Evolutionary conservation across 176 grass and related monocot species (phyloP).

Genomic region (Triticum urartu): DNA sequence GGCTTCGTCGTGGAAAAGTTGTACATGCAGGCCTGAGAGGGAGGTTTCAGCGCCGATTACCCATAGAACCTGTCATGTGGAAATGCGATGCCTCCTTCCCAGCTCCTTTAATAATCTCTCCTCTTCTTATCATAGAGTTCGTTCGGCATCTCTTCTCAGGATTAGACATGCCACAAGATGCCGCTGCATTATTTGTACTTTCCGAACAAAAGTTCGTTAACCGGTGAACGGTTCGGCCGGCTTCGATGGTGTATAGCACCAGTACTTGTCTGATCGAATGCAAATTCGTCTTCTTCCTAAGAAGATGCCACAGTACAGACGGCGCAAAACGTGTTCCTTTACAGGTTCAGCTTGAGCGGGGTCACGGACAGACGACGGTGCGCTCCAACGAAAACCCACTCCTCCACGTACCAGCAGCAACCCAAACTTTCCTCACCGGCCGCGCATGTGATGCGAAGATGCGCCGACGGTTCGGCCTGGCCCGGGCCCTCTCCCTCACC

Average conservation of each 20-base stretch:
- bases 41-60: background rate
- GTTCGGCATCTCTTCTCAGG: background rate
- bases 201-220: background rate
- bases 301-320: background rate
- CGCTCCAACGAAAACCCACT: background rate
- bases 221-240: background rate
- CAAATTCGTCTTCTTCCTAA: background rate
- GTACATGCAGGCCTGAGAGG: too few relatives aligned
- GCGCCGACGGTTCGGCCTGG: background rate
- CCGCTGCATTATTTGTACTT: background rate
- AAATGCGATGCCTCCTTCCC: background rate
- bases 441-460: slow-evolving; percentile 52
- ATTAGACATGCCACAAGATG: slow-evolving; percentile 17
- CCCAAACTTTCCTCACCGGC: background rate
- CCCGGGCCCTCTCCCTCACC: too few relatives aligned
- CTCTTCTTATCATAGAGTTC: background rate
- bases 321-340: background rate
- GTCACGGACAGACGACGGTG: background rate
- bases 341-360: background rate
- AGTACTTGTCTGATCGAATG: background rate
- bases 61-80: slow-evolving; percentile 18
- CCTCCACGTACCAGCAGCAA: background rate
- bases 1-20: too few relatives aligned
- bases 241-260: too few relatives aligned
- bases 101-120: background rate